These are phyloP conservation scores for Aspergillus cejpii DNA, from an alignment of 2,329 filamentous ascomycete species.

Conservation along the genomic window DNA sequence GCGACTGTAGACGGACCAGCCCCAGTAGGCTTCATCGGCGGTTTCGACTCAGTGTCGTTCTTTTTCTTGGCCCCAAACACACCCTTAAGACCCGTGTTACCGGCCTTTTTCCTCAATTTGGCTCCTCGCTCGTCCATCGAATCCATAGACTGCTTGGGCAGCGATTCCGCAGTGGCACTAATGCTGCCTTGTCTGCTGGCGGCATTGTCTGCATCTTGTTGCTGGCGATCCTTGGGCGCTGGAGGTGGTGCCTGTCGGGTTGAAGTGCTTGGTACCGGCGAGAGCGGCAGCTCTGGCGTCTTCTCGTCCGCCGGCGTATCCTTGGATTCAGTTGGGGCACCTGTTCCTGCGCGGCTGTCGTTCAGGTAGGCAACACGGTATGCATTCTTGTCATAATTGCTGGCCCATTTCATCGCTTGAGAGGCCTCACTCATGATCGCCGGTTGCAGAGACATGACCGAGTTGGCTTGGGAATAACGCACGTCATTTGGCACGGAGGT, in stretches of 20 bases:
- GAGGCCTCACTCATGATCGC: slow-evolving; percentile 79
- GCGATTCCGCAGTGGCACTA: slow-evolving; percentile 23
- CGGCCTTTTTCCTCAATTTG: slow-evolving; percentile 42
- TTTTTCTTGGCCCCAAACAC: slow-evolving; percentile 42
- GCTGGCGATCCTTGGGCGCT: slow-evolving; percentile 27
- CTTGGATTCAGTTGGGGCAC: slow-evolving; percentile 45
- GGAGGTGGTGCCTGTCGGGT: slow-evolving; percentile 28
- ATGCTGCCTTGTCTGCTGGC: slow-evolving; percentile 12
- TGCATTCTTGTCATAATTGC: slow-evolving; percentile 83
- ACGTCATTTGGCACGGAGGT: slow-evolving; percentile 49
- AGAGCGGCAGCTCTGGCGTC: slow-evolving; percentile 18
- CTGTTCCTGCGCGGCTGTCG: slow-evolving; percentile 65
- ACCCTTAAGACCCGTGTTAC: slow-evolving; percentile 39
- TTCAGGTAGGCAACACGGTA: slow-evolving; percentile 81
- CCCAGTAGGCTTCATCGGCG: slow-evolving; percentile 30
- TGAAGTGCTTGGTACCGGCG: slow-evolving; percentile 21
- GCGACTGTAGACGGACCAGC: slow-evolving; percentile 35
- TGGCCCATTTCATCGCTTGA: slow-evolving; percentile 94
- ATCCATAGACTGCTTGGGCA: slow-evolving; percentile 29
- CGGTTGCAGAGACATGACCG: slow-evolving; percentile 80
- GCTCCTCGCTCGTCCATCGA: slow-evolving; percentile 31
- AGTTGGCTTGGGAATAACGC: slow-evolving; percentile 68
- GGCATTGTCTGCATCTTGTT: slow-evolving; percentile 16
- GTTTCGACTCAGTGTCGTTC: slow-evolving; percentile 20
- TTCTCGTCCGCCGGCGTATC: slow-evolving; percentile 28